Evolutionary conservation across 176 grass and related monocot species (phyloP), one percentile per base, ranked within the genome.

Genomic region (Zea luxurians): DNA sequence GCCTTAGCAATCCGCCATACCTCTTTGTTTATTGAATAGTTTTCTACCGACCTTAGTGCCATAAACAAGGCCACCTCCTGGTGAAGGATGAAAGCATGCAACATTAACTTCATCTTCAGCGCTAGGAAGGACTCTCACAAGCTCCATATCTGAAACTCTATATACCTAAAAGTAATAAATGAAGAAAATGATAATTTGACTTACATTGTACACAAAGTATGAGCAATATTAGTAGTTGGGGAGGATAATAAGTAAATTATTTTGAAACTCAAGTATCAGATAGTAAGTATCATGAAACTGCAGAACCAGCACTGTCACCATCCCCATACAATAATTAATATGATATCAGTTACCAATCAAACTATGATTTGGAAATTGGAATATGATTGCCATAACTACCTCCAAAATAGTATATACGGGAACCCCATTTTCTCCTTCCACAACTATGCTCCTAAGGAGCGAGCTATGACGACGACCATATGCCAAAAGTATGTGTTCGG

Each of bases 371-470:
- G 1, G 18, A 48, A 70, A 85, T 17, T 44, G 6, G 73, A 43
- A 43, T 47, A 35, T 57, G 37, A 2, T 63, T 50, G 9, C 36
- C 12, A 50, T 61, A 83, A 84, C 13, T 78, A 99, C 96, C 96
- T 99, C 96, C 82, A 99, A 99, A 53, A 99, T 99, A 72, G 90
- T 99, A 80, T 93, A 99, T 77, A 91, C 93, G 86, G 90, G 96
- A 80, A 99, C 81, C 45, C 88, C 90, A 82, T 84, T 99, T 7
- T 93, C 88, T 16, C 88, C 96, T 69, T 99, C 96, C 80, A 95
- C 85, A 35, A 99, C 92, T 81, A 95, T 72, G 79, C 86, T 96
- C 83, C 96, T 91, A 58, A 95, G 90, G 47, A 99, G 79, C 4
- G 96, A 99, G 81, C 66, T 87, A 89, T 99, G 96, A 48, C 96